A percentile compares a stretch with the other conserved stretches of the same genome.
phyloP scores from a whole-genome alignment of 1,139 yeast genomes.

The Debaryomyces psychrophilus region DNA sequence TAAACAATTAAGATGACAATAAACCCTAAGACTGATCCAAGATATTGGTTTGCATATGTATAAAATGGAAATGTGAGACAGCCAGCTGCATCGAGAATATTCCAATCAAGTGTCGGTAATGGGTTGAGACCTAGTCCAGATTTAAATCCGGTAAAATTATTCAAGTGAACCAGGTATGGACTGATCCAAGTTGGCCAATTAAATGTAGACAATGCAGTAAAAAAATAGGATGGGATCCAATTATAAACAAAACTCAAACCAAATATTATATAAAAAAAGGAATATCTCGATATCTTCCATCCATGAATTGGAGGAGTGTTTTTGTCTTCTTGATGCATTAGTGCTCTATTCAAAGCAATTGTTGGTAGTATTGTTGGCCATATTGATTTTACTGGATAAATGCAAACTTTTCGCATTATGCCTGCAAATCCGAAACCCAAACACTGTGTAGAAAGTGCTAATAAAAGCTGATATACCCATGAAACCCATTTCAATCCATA shows the following conservation, averaged over 20 bases:
- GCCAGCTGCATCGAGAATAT: constrained; percentile 40
- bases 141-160: constrained; percentile 41
- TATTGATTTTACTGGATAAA: constrained; percentile 47
- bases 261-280: constrained; percentile 41
- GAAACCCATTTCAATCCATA: constrained; percentile 51
- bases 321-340: constrained; percentile 34
- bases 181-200: constrained; percentile 55
- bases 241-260: constrained; percentile 40
- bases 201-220: constrained; percentile 45
- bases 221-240: constrained; percentile 48
- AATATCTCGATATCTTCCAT: constrained; percentile 44
- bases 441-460: constrained; percentile 46
- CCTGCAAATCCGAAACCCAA: constrained; percentile 53
- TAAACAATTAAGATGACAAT: constrained; percentile 34
- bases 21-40: constrained; percentile 40
- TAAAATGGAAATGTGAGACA: constrained; percentile 48
- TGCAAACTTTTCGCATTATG: constrained; percentile 46
- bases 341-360: constrained; percentile 47
- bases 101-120: constrained; percentile 51
- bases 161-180: constrained; percentile 43
- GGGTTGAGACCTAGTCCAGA: constrained; percentile 50
- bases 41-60: constrained; percentile 39
- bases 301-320: constrained; percentile 27
- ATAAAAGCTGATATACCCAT: constrained; percentile 40
- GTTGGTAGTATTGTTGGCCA: constrained; percentile 54